Base-by-base conservation (phyloP, 768 basidiomycete genomes). In the Suillus brevipes region DNA sequence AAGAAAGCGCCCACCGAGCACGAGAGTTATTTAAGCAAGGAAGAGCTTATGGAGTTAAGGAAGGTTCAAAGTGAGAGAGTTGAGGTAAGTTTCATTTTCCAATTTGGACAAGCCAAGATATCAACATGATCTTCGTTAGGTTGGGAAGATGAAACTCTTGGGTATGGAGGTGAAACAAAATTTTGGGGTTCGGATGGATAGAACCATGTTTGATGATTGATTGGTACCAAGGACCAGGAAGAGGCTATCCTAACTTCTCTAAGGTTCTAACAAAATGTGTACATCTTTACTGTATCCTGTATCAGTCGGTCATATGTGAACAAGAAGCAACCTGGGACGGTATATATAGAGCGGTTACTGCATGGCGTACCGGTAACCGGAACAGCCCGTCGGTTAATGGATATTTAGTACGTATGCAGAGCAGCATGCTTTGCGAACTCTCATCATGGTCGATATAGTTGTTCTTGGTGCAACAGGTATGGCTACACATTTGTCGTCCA, bases 121-220 rank as follows among this genome's bases (percentile, higher is more conserved):
- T 20, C 23, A 49, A 43, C 60, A 13, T 28, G 14, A 4, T 20
- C 18, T 42, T 59, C 25, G 61, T 5, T 65, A 92, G 89, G 88
- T 86, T 55, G 87, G 89, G 20, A 91, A 90, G 75, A 92, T 92
- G 90, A 93, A 93, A 73, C 79, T 88, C 37, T 75, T 95, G n/a
- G 93, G 93, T 1, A 91, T 95, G 90, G 92, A 94, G 20, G 82
- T 95, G 62, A 92, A 90, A 70, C 85, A 89, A 73, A 93, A 82
- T 69, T 87, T 93, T 83, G 93, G 93, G 50, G 92, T 95, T 50
- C 81, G 93, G 60, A 95, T 95, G 93, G 93, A 95, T 68, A 88
- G 87, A 20, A 82, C 81, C 9, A 74, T 81, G 78, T 85, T 89
- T 68, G 87, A 89, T 31, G 85, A 68, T 43, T 76, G 69, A 68